A percentile compares a stretch with the other conserved stretches of the same genome.
phyloP scores from a whole-genome alignment of 495 filamentous ascomycete species.

The Poronia punctata region DNA sequence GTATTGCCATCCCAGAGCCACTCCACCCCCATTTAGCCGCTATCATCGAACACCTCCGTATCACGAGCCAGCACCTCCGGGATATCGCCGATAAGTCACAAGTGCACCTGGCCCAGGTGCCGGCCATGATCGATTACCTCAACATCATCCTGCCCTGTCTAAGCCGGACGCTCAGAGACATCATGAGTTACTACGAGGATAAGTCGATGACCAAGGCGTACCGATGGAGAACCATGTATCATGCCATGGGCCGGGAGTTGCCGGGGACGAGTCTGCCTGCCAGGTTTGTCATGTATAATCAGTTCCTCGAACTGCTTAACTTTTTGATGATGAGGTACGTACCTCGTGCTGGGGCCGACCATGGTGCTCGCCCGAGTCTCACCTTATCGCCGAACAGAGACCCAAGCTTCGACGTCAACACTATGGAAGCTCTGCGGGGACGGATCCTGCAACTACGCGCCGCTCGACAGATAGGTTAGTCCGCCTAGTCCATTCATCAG shows the following conservation, averaged over 20 bases:
- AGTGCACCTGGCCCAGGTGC: conserved; percentile 39
- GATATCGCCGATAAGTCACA: conserved; percentile 46
- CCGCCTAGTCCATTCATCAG: background rate
- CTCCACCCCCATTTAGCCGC: conserved; percentile 36
- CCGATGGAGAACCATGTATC: conserved; percentile 48
- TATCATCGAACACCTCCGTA: conserved; percentile 35
- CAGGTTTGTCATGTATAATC: conserved; percentile 47
- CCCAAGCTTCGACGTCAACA: conserved; percentile 45
- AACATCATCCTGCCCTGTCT: conserved; percentile 46
- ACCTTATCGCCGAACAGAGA: conserved; percentile 29
- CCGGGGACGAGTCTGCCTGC: conserved; percentile 41
- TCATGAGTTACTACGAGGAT: conserved; percentile 44
- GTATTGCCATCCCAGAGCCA: conserved; percentile 29
- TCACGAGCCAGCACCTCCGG: conserved; percentile 38
- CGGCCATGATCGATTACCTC: conserved; percentile 44
- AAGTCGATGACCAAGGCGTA: conserved; percentile 35
- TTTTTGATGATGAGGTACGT: conserved; percentile 42
- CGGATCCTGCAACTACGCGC: conserved; percentile 41
- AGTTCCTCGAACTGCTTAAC: conserved; percentile 41
- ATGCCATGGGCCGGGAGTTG: conserved; percentile 44
- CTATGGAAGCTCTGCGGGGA: conserved; percentile 39
- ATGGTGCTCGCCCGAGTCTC: conserved; percentile 7
- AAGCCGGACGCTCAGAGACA: conserved; percentile 42
- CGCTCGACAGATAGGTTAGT: conserved; percentile 37
- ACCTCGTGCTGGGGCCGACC: background rate